Evolutionary conservation across 1,284 basidiomycete genomes (phyloP).

Genomic region (Ceratobasidium sp.): DNA sequence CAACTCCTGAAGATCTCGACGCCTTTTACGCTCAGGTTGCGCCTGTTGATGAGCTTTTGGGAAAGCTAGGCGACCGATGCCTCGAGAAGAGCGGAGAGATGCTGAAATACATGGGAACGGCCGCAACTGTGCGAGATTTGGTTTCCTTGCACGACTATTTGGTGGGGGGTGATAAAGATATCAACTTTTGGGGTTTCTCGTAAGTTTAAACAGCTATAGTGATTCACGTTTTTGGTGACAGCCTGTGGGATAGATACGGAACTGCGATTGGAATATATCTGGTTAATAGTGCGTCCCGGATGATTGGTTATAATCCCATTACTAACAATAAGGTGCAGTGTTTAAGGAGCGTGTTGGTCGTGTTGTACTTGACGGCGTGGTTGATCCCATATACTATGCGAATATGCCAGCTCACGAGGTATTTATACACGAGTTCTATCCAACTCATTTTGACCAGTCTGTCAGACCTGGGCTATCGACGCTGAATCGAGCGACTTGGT

Average conservation of each 20-base stretch:
- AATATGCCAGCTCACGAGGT: constrained; percentile 1
- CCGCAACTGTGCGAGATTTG: constrained; percentile 42
- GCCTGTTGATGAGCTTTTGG: constrained; percentile 12
- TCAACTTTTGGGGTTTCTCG: constrained; percentile 47
- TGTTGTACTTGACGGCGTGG: constrained; percentile 18
- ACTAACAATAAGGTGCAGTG: background rate
- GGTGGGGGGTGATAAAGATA: background rate
- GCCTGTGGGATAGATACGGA: too few species aligned
- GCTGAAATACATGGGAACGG: constrained; percentile 11
- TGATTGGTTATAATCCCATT: too few species aligned
- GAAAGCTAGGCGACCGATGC: constrained; percentile 23
- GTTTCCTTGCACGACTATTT: constrained; percentile 32
- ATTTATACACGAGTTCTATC: too few species aligned
- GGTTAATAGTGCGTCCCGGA: background rate
- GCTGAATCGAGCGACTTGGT: too few species aligned
- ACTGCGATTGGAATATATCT: constrained; percentile 15
- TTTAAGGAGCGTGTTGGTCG: constrained; percentile 18
- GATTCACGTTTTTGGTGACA: background rate
- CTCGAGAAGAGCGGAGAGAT: background rate
- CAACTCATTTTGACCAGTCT: background rate
- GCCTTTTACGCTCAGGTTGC: constrained; percentile 26
- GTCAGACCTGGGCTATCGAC: background rate
- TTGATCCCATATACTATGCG: constrained; percentile 1
- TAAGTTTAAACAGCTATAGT: background rate
- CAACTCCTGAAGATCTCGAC: background rate